These are phyloP conservation scores for Prunus davidiana DNA, from an alignment of 306 rosid species.

Conservation along the genomic window DNA sequence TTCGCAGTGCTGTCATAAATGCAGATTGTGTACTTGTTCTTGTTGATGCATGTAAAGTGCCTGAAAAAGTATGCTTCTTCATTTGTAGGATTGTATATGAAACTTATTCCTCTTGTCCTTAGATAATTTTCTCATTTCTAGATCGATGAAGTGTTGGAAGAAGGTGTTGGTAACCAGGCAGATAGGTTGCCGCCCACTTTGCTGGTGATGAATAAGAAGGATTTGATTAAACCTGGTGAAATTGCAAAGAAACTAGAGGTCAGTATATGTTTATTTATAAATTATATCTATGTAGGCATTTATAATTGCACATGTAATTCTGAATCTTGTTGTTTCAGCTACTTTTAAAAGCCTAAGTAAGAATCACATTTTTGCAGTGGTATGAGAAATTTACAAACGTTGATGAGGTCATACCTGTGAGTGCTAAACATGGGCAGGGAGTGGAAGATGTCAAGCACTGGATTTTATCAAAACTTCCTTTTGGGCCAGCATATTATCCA, in stretches of 20 bases:
- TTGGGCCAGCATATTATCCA: constrained; percentile 91
- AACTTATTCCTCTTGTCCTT: constrained; percentile 19
- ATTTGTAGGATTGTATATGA: constrained; percentile 20
- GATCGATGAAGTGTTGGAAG: constrained; percentile 92
- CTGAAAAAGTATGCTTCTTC: constrained; percentile 73
- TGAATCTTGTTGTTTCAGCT: constrained; percentile 7
- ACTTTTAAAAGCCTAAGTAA: not conserved
- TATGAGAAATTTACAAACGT: constrained; percentile 76
- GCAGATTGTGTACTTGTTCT: constrained; percentile 93
- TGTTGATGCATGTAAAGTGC: constrained; percentile 96
- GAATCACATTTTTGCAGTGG: constrained; percentile 60
- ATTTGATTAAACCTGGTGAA: constrained; percentile 95
- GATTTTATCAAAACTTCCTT: constrained; percentile 87
- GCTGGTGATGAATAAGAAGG: constrained; percentile 88
- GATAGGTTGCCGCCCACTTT: constrained; percentile 66
- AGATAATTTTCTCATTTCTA: constrained; percentile 29
- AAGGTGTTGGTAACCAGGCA: constrained; percentile 59
- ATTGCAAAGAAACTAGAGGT: constrained; percentile 96
- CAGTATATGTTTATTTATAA: constrained; percentile 33
- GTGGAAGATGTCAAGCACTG: constrained; percentile 89
- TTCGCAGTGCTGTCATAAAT: constrained; percentile 75
- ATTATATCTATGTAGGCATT: constrained; percentile 30
- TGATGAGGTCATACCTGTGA: constrained; percentile 96
- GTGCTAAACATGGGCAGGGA: constrained; percentile 95
- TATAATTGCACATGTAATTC: constrained; percentile 16